These are phyloP conservation scores for Phytophthora colocasiae DNA, from an alignment of 352 stramenopile species.

Conservation along the genomic window DNA sequence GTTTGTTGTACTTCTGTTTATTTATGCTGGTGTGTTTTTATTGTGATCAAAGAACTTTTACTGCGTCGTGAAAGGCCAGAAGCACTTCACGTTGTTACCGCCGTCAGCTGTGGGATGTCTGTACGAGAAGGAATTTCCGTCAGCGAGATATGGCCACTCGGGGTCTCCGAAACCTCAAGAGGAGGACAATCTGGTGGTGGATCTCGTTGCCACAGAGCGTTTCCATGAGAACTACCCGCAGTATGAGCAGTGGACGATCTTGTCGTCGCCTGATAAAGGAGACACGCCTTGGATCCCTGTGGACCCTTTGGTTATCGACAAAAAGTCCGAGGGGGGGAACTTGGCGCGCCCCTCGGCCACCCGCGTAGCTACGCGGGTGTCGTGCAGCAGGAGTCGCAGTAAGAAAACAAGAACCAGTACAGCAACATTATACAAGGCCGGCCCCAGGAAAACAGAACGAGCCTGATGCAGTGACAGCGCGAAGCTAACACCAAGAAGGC, in stretches of 20 bases:
- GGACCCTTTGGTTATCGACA: constrained; percentile 75
- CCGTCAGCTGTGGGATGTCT: constrained; percentile 92
- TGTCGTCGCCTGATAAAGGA: constrained; percentile 52
- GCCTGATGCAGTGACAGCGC: too few species aligned
- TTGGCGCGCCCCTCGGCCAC: too few species aligned
- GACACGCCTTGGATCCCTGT: constrained; percentile 85
- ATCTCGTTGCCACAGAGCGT: constrained; percentile 39
- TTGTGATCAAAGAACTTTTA: constrained; percentile 93
- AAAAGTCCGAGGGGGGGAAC: too few species aligned
- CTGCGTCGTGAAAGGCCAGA: constrained; percentile 95
- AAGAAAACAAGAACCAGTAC: too few species aligned
- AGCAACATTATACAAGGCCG: too few species aligned
- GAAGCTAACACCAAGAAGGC: too few species aligned
- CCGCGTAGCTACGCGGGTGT: too few species aligned
- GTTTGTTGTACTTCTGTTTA: neutral
- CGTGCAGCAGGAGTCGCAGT: too few species aligned
- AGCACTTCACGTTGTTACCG: constrained; percentile 95
- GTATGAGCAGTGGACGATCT: constrained; percentile 57
- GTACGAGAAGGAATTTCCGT: constrained; percentile 81
- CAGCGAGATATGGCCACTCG: constrained; percentile 64
- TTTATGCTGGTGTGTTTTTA: neutral
- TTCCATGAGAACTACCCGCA: constrained; percentile 66
- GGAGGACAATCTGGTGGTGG: constrained; percentile 27
- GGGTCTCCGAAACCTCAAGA: constrained; percentile 9
- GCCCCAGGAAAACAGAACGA: too few species aligned